Evolutionary conservation across 768 basidiomycete genomes (phyloP).

Genomic region (Mycena pura): DNA sequence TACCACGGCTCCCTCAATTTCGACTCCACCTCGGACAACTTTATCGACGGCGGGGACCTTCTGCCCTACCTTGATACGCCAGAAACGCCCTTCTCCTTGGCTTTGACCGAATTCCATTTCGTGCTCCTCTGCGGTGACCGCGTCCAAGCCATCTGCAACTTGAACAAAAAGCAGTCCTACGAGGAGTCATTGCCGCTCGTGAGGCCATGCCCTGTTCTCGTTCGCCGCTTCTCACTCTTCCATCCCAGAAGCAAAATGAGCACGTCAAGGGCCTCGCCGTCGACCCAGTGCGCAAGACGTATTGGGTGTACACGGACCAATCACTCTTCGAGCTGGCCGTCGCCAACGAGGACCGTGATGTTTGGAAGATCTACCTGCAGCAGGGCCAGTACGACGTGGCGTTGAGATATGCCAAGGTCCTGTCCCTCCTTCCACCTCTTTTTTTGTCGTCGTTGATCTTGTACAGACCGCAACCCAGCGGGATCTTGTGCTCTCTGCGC

Average conservation of each 20-base stretch:
- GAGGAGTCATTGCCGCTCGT: constrained; percentile 87
- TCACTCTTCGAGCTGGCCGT: constrained; percentile 89
- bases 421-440: background rate
- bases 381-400: constrained; percentile 82
- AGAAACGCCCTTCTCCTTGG: constrained; percentile 74
- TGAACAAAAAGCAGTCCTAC: constrained; percentile 83
- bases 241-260: constrained; percentile 76
- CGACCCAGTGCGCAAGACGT: constrained; percentile 89
- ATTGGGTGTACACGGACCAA: constrained; percentile 92
- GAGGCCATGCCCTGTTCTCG: constrained; percentile 32
- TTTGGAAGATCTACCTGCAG: constrained; percentile 91
- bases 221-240: background rate
- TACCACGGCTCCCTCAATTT: constrained; percentile 85
- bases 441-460: constrained; percentile 3
- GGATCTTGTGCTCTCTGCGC: constrained; percentile 81
- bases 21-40: constrained; percentile 70
- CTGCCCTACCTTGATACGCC: constrained; percentile 88
- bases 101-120: constrained; percentile 92
- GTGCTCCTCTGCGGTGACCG: constrained; percentile 83
- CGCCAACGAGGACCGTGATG: constrained; percentile 88
- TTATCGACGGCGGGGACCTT: constrained; percentile 79
- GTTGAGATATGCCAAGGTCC: constrained; percentile 81
- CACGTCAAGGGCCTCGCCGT: constrained; percentile 74
- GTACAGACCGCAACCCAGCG: constrained; percentile 84
- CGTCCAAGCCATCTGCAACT: constrained; percentile 75